Evolutionary conservation across 306 rosid genomes (phyloP), one percentile per base, ranked within the genome.

Genomic region (Prunus fruticosa): DNA sequence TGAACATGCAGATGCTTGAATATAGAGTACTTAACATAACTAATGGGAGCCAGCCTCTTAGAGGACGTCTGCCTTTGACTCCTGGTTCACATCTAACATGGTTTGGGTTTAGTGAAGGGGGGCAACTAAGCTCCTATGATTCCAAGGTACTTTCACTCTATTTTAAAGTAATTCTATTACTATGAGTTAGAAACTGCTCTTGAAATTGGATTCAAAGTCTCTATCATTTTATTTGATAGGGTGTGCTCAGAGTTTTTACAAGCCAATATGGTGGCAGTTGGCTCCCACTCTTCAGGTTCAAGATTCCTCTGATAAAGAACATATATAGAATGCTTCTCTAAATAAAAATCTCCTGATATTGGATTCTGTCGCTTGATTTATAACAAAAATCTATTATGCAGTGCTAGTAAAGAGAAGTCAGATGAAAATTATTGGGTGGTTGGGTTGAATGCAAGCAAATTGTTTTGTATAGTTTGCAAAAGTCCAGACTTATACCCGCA

Each of bases 101-200:
- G 99, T 87, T 95, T 84, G 99, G 99, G 54, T 95, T 91, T 79
- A 89, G 91, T 73, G 99, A 95, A 79, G 97, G 89, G 77, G 97
- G 99, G 47, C 85, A 83, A 75, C 76, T 92, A 76, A 88, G 96
- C 85, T 89, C 96, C 47, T 91, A 84, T n/a, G 99, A 92, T 81
- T 95, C 99, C 64, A 91, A 88, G 95, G 98, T 90, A 87, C 38
- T 69, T 25, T 53, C 63, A 34, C 64, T 73, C 27, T 45, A 72
- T 51, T 80, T 67, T 56, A 51, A 71, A 72, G 41, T 38, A 57
- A 9, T 75, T 66, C 38, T 18, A 23, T 69, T 71, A 58, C 51
- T 67, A 27, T 43, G 60, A 64, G 68, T 58, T 12, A 50, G 25
- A 54, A 46, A 76, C n/a, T 69, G 61, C 64, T 76, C 77, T 74